These are phyloP conservation scores for Phytophthora colocasiae DNA, from an alignment of 352 stramenopile species.

Conservation along the genomic window DNA sequence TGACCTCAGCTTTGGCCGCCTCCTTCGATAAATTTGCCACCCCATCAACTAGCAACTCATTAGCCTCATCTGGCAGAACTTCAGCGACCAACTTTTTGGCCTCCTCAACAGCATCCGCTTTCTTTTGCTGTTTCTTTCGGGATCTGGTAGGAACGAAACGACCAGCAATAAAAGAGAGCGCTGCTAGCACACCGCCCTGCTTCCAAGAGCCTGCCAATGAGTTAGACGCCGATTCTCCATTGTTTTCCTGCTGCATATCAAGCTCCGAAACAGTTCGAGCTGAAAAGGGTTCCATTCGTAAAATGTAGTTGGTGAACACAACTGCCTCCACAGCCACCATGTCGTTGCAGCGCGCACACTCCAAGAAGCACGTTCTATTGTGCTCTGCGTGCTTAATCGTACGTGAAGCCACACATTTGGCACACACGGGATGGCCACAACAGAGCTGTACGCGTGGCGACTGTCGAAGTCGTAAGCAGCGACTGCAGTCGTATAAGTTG, in stretches of 20 bases:
- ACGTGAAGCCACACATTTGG: constrained; percentile 57
- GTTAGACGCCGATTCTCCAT: neutral
- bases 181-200: constrained; percentile 49
- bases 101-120: constrained; percentile 19
- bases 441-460: constrained; percentile 68
- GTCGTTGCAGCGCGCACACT: constrained; percentile 58
- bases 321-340: constrained; percentile 65
- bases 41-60: constrained; percentile 36
- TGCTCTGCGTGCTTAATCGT: constrained; percentile 53
- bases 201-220: constrained; percentile 43
- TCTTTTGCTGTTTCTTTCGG: constrained; percentile 15
- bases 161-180: constrained; percentile 50
- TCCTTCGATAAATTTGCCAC: constrained; percentile 29
- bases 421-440: constrained; percentile 71
- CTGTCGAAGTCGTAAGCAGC: constrained; percentile 59
- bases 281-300: constrained; percentile 50
- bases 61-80: constrained; percentile 29
- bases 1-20: constrained; percentile 33
- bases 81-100: constrained; percentile 31
- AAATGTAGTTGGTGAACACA: constrained; percentile 63
- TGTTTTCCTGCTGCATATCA: constrained; percentile 7
- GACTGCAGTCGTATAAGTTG: constrained; percentile 70
- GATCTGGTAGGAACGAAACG: constrained; percentile 26
- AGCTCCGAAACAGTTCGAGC: constrained; percentile 46
- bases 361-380: constrained; percentile 53